Conservation (phyloP, 2,329 filamentous ascomycete species). For the Pyrenophora graminea region DNA sequence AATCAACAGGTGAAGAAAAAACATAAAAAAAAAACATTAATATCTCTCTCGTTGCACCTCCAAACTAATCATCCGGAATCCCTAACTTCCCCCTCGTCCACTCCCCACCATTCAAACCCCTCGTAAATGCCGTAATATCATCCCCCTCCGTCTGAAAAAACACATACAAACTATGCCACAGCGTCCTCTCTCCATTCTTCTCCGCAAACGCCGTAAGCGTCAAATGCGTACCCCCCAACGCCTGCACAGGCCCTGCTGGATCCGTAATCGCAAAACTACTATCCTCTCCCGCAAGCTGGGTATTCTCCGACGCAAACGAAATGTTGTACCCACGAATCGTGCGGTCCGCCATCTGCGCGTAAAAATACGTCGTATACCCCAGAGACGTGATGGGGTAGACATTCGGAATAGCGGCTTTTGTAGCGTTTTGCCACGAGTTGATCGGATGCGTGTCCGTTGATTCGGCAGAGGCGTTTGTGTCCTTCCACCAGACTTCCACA, state of each 20-base stretch:
- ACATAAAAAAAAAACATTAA: neutral
- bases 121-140: conserved; percentile 38
- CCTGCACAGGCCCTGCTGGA: conserved; percentile 31
- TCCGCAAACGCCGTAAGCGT: conserved; percentile 44
- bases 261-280: conserved; percentile 40
- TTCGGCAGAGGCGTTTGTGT: conserved; percentile 43
- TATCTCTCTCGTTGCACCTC: neutral
- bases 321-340: conserved; percentile 49
- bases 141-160: conserved; percentile 39
- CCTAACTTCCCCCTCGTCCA: conserved; percentile 34
- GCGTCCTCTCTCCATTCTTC: conserved; percentile 8
- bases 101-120: conserved; percentile 29
- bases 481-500: conserved; percentile 52
- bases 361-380: conserved; percentile 51
- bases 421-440: conserved; percentile 46
- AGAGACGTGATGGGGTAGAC: conserved; percentile 48
- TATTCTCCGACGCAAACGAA: conserved; percentile 47
- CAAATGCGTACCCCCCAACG: conserved; percentile 48
- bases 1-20: neutral
- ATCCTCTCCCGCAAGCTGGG: conserved; percentile 32
- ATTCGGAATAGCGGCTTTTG: conserved; percentile 35
- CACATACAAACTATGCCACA: conserved; percentile 38
- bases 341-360: conserved; percentile 45
- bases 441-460: conserved; percentile 44
- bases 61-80: conserved; percentile 27